Evolutionary conservation across 306 rosid genomes (phyloP).

Genomic region (Cucumis hystrix): DNA sequence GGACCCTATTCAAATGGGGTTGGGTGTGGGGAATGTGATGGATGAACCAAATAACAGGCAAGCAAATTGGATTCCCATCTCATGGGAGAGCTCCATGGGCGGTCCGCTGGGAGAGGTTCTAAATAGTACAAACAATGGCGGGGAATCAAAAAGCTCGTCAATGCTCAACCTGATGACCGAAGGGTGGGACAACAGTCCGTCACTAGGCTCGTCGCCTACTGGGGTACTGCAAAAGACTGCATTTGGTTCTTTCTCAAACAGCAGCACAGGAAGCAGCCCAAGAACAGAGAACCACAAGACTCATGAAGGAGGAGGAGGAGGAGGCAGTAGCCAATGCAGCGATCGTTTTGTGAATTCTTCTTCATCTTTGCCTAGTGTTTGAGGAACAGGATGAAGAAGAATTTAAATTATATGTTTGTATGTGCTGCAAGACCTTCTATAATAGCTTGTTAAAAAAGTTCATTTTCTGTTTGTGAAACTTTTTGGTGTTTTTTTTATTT

Average conservation of each 20-base stretch:
- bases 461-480: slow-evolving; percentile 1
- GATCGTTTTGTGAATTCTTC: slow-evolving; percentile 28
- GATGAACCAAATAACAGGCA: slow-evolving; percentile 26
- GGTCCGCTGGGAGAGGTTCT: slow-evolving; percentile 95
- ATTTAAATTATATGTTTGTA: background rate
- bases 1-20: slow-evolving; percentile 46
- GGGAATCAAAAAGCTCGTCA: slow-evolving; percentile 36
- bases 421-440: background rate
- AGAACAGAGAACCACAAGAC: slow-evolving; percentile 52
- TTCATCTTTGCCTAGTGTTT: slow-evolving; percentile 2
- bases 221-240: slow-evolving; percentile 72
- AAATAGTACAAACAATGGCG: slow-evolving; percentile 28
- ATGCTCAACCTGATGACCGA: slow-evolving; percentile 65
- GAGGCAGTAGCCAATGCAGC: slow-evolving; percentile 54
- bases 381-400: background rate
- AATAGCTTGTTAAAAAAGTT: background rate
- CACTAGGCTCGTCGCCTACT: slow-evolving; percentile 76
- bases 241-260: slow-evolving; percentile 67
- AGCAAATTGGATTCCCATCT: slow-evolving; percentile 65
- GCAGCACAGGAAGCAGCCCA: slow-evolving; percentile 94
- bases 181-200: slow-evolving; percentile 68
- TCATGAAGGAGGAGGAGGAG: slow-evolving; percentile 45
- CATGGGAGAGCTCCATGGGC: slow-evolving; percentile 75
- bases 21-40: slow-evolving; percentile 27
- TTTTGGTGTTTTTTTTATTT: background rate